Base-by-base conservation (phyloP, 2,329 filamentous ascomycete species). In the Scopulariopsis brevicaulis region DNA sequence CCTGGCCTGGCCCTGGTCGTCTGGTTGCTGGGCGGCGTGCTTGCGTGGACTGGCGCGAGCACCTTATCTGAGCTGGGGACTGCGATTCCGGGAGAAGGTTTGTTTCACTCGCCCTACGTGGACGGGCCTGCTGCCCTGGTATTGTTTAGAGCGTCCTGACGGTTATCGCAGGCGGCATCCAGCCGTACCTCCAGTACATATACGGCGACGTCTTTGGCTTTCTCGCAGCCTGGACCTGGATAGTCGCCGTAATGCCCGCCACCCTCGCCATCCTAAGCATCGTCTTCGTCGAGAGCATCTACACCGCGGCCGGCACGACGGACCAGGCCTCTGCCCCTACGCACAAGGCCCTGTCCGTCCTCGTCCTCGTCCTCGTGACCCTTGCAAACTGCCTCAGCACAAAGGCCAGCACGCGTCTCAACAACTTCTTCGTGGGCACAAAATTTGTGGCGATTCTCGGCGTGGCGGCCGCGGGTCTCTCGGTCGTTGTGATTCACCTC, bases 61-160 rank as follows among this genome's bases (percentile, higher is more conserved):
- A 84, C 82, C 0, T 78, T 85, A 67, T 81, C 81, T 0, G 83
- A 86, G 69, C 73, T 86, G 14, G 83, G 83, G 11, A 83, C 82
- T 4, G 80, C 82, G 3, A 81, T 86, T 40, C 82, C 81, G 0
- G 78, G 82, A 20, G 82, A 86, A 68, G 79, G 77, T 76, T 50
- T 60, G 67, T 64, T 22, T 8, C 37, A 4, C 25, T 28, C 53
- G 25, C 22, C 34, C 15, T 15, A 11, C 8, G 5, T 18, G 7
- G 10, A 28, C 28, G 28, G 28, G 40, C 8, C 6, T 34, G 4
- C 40, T 32, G 11, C 15, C 10, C 28, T 24, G 24, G 14, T 55
- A 34, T 55, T 24, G 15, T 37, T 55, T 22, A 32, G 32, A n/a
- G 4, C n/a, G 46, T 24, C 32, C 52, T 18, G 34, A 10, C n/a